Evolutionary conservation across 495 filamentous ascomycete species (phyloP).

Genomic region (Collariella sp.): DNA sequence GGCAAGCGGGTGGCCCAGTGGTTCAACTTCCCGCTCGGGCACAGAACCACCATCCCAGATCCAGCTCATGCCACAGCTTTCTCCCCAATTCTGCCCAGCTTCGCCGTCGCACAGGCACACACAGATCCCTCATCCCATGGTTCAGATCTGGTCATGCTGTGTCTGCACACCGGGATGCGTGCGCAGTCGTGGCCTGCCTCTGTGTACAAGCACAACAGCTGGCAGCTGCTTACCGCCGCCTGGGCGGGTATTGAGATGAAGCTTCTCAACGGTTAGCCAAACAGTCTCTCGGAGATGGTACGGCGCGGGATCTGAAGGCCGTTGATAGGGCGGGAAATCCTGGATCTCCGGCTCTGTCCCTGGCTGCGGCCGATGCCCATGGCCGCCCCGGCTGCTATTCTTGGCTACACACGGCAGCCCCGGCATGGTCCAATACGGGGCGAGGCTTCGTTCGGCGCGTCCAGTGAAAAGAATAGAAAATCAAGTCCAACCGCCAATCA

Average conservation of each 20-base stretch:
- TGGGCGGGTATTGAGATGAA: neutral
- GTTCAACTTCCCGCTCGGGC: conserved; percentile 4
- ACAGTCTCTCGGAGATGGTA: neutral
- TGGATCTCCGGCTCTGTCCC: neutral
- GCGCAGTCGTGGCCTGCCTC: too few relatives aligned
- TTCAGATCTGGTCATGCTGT: conserved; percentile 2
- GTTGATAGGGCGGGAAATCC: conserved; percentile 3
- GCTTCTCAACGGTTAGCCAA: neutral
- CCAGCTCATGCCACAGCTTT: neutral
- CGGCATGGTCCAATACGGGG: neutral
- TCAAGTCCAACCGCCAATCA: conserved; percentile 12
- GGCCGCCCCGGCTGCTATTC: conserved; percentile 8
- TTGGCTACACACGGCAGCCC: neutral
- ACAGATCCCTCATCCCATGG: conserved; percentile 10
- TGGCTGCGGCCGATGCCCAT: neutral
- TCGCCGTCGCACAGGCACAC: neutral
- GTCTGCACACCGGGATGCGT: neutral
- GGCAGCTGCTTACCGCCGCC: neutral
- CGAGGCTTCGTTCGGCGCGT: neutral
- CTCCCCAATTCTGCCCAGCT: neutral
- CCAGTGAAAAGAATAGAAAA: neutral
- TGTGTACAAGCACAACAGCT: neutral
- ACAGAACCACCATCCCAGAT: neutral
- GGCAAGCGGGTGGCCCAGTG: neutral
- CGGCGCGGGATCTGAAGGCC: conserved; percentile 2